Evolutionary conservation across 2,329 filamentous ascomycete species (phyloP), one percentile per base, ranked within the genome.

Genomic region (Pseudogymnoascus sp.): DNA sequence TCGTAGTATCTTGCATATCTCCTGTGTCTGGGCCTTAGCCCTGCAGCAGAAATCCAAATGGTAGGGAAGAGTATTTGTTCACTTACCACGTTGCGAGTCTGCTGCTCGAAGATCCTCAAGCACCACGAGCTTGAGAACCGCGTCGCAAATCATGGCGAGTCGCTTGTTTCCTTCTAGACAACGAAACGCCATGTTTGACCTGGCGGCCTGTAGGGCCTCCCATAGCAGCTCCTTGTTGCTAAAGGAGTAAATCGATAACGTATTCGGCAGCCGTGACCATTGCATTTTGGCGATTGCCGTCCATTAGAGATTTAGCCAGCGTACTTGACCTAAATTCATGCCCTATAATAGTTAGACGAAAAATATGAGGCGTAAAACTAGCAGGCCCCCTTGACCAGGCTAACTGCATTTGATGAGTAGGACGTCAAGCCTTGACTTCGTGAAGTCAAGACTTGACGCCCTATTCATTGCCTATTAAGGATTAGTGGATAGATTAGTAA

Each of bases 201-300:
- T 8, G 38, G 38, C 38, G n/a, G 38, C 38, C n/a, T 40, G n/a
- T 40, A 40, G 2, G 6, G 38, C 38, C 38, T 40, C 38, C 38
- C n/a, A 19, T 10, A 8, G 38, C 38, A 40, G 38, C n/a, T 40
- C 38, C 38, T 40, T 40, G 36, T 40, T n/a, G 36, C 17, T 40
- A n/a, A 40, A 40, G 28, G 62, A 26, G 53, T 63, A n/a, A 19
- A 36, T 63, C 23, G 53, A 42, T 23, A 62, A 63, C 53, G 19
- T 63, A 31, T 21, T 19, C 53, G 21, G 61, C 23, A 61, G 53
- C 19, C 4, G n/a, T 21, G 47, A 53, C 31, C 42, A 40, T 63
- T 21, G 59, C 36, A 40, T 40, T 40, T 36, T 40, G 36, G 36
- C n/a, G 6, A 40, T 40, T 40, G n/a, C 36, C 36, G 36, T 40